These are phyloP conservation scores for Xylogone sp. DNA, from an alignment of 2,329 filamentous ascomycete genomes.

Conservation along the genomic window DNA sequence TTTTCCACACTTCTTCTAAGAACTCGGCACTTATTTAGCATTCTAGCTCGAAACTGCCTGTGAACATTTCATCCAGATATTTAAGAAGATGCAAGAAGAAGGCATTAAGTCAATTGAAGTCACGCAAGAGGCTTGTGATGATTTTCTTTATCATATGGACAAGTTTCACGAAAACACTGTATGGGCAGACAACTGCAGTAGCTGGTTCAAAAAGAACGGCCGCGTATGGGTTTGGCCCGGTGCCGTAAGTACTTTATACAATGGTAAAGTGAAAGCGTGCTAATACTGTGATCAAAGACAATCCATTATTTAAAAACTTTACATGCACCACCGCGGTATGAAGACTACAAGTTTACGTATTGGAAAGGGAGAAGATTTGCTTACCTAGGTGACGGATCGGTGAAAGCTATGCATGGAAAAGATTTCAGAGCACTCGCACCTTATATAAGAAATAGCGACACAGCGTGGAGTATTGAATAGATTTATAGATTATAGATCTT, in stretches of 20 bases:
- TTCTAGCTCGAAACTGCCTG: slow-evolving; percentile 36
- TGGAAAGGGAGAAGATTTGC: slow-evolving; percentile 34
- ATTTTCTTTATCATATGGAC: slow-evolving; percentile 26
- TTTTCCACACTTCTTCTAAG: background rate
- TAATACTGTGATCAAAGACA: slow-evolving; percentile 36
- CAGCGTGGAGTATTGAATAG: slow-evolving; percentile 41
- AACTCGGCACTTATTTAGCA: background rate
- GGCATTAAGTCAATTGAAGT: slow-evolving; percentile 31
- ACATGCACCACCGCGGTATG: slow-evolving; percentile 32
- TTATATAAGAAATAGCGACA: slow-evolving; percentile 39
- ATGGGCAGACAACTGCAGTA: slow-evolving; percentile 20
- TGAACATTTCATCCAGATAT: slow-evolving; percentile 34
- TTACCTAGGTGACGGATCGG: slow-evolving; percentile 38
- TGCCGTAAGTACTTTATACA: slow-evolving; percentile 31
- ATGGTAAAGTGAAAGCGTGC: background rate
- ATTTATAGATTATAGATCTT: slow-evolving; percentile 22
- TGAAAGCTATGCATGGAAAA: slow-evolving; percentile 37
- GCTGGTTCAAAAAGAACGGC: slow-evolving; percentile 27
- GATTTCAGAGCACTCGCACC: slow-evolving; percentile 37
- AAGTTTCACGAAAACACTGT: slow-evolving; percentile 24
- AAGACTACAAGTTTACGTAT: slow-evolving; percentile 40
- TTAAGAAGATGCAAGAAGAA: slow-evolving; percentile 34
- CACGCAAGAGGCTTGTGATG: slow-evolving; percentile 28
- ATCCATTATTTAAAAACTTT: slow-evolving; percentile 37
- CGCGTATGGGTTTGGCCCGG: slow-evolving; percentile 46